Base-by-base conservation (phyloP, 2,329 filamentous ascomycete genomes). In the Microcyclospora tardicrescens region DNA sequence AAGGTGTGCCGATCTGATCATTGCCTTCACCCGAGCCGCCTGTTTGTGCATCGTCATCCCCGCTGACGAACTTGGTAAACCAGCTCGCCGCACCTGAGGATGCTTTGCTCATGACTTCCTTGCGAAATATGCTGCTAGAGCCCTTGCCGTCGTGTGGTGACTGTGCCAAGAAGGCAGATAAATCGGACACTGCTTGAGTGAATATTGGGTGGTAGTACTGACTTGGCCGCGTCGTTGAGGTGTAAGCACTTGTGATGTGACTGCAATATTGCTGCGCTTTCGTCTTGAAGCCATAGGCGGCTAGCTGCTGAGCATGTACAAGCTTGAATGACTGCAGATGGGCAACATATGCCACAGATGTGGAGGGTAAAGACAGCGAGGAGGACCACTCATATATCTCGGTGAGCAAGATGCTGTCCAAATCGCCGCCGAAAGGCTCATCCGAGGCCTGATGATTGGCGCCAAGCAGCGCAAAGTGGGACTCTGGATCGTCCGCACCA, bases 51-150 rank as follows among this genome's bases (percentile, higher is more conserved):
- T 75, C 75, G 39, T 96, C 89, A 43, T 95, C 89, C 11, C 91
- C 93, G 37, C 83, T 79, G 43, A 98, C 86, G 55, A 98, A 98
- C 54, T 86, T 95, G 63, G 87, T 96, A 63, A 99, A 95, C 42
- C 82, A 85, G 47, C 79, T 86, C 73, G 85, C 87, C 57, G 96
- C 77, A 28, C 82, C 85, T 44, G 82, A 86, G 2, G 87, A 91
- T 0, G 96, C 85, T 61, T 93, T 94, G 60, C 93, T 87, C 74
- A 96, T 93, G 59, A 78, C 95, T 6, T 89, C 86, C 60, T 91
- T 94, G 1, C 85, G 81, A 37, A 98, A 91, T 84, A 89, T 94
- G 2, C 86, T 89, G 14, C 12, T n/a, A 24, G 19, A 24, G 14
- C 76, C 79, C 6, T 78, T 79, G 8, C 49, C 51, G 33, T 47